Conservation (phyloP, 495 filamentous ascomycete genomes). For the Penicillium subrubescens region DNA sequence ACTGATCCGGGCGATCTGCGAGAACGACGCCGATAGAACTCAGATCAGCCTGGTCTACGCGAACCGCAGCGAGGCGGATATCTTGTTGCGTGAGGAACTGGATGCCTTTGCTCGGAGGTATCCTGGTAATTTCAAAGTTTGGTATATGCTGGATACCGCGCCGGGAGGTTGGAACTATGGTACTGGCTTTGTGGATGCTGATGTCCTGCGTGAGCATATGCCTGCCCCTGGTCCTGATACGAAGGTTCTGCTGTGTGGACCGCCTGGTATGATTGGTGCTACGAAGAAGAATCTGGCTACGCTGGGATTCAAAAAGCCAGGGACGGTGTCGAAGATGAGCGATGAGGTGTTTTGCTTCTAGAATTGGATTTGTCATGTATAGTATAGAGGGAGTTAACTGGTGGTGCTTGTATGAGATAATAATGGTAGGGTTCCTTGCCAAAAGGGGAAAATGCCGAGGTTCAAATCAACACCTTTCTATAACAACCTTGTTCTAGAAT, state of each 20-base stretch:
- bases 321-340: conserved; percentile 38
- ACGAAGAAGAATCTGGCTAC: conserved; percentile 37
- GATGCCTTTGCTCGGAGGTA: conserved; percentile 47
- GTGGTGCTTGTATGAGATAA: not conserved
- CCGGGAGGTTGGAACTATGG: conserved; percentile 32
- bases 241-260: conserved; percentile 45
- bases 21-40: conserved; percentile 50
- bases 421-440: conserved; percentile 1
- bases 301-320: conserved; percentile 37
- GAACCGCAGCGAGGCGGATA: conserved; percentile 44
- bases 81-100: conserved; percentile 46
- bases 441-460: conserved; percentile 13
- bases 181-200: conserved; percentile 28
- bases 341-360: conserved; percentile 46
- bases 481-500: not conserved
- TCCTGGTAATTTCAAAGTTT: conserved; percentile 45
- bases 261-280: conserved; percentile 43
- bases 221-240: conserved; percentile 28
- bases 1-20: conserved; percentile 54
- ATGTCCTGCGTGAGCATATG: conserved; percentile 27
- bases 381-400: too few relatives aligned
- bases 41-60: conserved; percentile 51
- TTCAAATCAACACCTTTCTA: not conserved
- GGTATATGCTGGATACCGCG: conserved; percentile 47
- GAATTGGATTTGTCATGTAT: not conserved